phyloP scores from a whole-genome alignment of 2,329 filamentous ascomycete genomes.

The Phaeophleospora eucalypticola region DNA sequence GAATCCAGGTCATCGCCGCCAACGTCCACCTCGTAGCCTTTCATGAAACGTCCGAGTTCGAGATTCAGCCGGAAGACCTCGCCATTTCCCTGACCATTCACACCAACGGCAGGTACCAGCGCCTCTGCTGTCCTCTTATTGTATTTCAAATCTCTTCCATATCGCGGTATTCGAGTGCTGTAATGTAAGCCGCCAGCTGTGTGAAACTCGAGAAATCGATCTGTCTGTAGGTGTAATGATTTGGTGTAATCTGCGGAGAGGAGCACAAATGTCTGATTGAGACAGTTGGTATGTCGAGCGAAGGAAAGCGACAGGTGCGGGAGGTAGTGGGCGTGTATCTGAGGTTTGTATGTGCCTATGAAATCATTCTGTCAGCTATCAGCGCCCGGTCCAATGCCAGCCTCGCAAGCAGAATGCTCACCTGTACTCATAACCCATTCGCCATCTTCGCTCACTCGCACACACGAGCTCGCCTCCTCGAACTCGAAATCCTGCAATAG shows the following conservation, averaged over 20 bases:
- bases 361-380: slow-evolving; percentile 23
- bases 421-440: slow-evolving; percentile 97
- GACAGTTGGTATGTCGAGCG: slow-evolving; percentile 81
- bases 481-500: slow-evolving; percentile 97
- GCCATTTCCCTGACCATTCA: slow-evolving; percentile 78
- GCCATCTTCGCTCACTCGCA: slow-evolving; percentile 88
- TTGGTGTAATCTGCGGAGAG: slow-evolving; percentile 91
- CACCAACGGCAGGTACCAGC: slow-evolving; percentile 79
- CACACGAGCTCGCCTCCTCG: slow-evolving; percentile 87
- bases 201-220: slow-evolving; percentile 89
- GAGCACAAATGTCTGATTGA: slow-evolving; percentile 87
- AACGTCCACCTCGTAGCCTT: slow-evolving; percentile 85
- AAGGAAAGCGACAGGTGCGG: slow-evolving; percentile 92
- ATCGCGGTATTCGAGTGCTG: slow-evolving; percentile 81
- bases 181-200: slow-evolving; percentile 85
- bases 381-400: slow-evolving; percentile 11
- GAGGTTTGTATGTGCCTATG: slow-evolving; percentile 64
- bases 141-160: slow-evolving; percentile 85
- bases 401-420: slow-evolving; percentile 33
- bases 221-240: slow-evolving; percentile 86
- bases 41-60: slow-evolving; percentile 90
- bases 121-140: slow-evolving; percentile 79
- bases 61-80: slow-evolving; percentile 92
- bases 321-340: slow-evolving; percentile 94
- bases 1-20: slow-evolving; percentile 72